Evolutionary conservation across 2,329 filamentous ascomycete genomes (phyloP).

Genomic region (Phaeosphaeriaceae sp.): DNA sequence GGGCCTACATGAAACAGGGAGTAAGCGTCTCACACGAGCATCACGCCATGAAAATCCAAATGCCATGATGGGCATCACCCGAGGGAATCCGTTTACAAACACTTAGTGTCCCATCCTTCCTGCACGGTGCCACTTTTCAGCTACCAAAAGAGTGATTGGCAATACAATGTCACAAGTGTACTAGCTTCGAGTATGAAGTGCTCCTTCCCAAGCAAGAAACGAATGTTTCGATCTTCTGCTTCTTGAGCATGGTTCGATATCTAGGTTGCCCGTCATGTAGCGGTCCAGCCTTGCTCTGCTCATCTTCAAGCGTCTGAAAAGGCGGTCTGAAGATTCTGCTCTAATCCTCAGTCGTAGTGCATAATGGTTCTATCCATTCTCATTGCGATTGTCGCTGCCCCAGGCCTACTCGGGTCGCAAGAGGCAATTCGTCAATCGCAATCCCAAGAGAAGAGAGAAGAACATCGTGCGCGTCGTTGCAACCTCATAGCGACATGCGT

Average conservation of each 20-base stretch:
- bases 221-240: no score
- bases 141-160: neutral
- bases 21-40: slow-evolving; percentile 22
- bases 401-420: slow-evolving; percentile 56
- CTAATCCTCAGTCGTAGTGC: neutral
- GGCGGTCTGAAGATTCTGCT: neutral
- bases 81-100: neutral
- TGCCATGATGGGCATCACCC: neutral
- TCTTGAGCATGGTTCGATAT: no score
- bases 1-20: slow-evolving; percentile 25
- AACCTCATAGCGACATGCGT: slow-evolving; percentile 57
- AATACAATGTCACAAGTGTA: no score
- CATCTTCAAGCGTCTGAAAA: neutral
- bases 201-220: no score
- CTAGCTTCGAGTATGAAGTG: no score
- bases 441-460: slow-evolving; percentile 56
- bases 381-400: slow-evolving; percentile 50
- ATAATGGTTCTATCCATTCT: slow-evolving; percentile 54
- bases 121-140: neutral
- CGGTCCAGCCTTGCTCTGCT: neutral
- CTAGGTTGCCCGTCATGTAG: neutral
- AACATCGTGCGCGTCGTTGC: slow-evolving; percentile 57
- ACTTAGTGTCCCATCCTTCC: neutral
- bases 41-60: slow-evolving; percentile 10
- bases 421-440: slow-evolving; percentile 60